Evolutionary conservation across 441 rosid genomes (phyloP).

Genomic region (Daphne laureola): DNA sequence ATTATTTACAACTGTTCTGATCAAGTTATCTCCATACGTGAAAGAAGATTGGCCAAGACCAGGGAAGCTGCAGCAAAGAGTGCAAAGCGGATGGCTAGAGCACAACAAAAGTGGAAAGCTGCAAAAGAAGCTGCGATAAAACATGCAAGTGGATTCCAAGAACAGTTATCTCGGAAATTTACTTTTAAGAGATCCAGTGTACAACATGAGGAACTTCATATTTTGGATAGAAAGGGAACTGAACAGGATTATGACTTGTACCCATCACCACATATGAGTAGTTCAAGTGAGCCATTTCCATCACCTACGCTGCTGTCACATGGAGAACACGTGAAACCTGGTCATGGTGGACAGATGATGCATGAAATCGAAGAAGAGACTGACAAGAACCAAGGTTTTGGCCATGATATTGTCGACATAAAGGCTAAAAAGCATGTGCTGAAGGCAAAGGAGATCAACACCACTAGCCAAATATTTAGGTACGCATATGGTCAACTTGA

Average conservation of each 20-base stretch:
- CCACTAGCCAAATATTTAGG: slow-evolving; percentile 59
- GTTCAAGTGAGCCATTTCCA: slow-evolving; percentile 25
- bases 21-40: slow-evolving; percentile 77
- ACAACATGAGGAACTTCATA: slow-evolving; percentile 36
- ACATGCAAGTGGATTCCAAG: slow-evolving; percentile 65
- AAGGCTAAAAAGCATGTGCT: slow-evolving; percentile 32
- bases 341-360: slow-evolving; percentile 28
- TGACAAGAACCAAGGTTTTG: slow-evolving; percentile 27
- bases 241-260: slow-evolving; percentile 33
- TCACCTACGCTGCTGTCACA: slow-evolving; percentile 29
- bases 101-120: slow-evolving; percentile 70
- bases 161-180: slow-evolving; percentile 56
- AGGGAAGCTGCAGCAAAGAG: slow-evolving; percentile 84
- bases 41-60: slow-evolving; percentile 68
- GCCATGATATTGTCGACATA: slow-evolving; percentile 27
- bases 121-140: slow-evolving; percentile 71
- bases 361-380: slow-evolving; percentile 31
- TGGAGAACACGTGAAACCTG: slow-evolving; percentile 32
- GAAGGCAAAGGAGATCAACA: slow-evolving; percentile 35
- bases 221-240: slow-evolving; percentile 34
- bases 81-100: slow-evolving; percentile 61
- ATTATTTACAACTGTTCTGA: slow-evolving; percentile 90
- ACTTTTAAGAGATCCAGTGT: slow-evolving; percentile 38
- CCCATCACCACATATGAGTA: slow-evolving; percentile 20
- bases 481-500: slow-evolving; percentile 69